These are phyloP conservation scores for Solanum hybrid DNA, from an alignment of 305 asterid species.

Conservation along the genomic window DNA sequence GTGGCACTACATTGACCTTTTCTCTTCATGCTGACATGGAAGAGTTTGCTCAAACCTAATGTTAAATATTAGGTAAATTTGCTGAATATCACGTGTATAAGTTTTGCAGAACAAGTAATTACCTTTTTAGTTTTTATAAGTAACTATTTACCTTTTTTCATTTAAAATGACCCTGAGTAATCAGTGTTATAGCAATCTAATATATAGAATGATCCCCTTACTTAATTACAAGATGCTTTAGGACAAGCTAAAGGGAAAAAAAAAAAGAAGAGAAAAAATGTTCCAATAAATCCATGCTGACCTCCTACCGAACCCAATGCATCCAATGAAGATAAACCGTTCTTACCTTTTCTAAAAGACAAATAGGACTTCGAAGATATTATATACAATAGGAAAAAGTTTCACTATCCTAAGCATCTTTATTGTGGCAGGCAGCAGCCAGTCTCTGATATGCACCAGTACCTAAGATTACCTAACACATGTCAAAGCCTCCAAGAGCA, in stretches of 20 bases:
- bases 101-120: background rate
- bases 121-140: background rate
- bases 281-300: background rate
- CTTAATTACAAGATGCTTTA: background rate
- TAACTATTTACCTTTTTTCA: background rate
- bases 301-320: background rate
- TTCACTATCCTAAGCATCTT: background rate
- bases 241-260: background rate
- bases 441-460: background rate
- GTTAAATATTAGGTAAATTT: background rate
- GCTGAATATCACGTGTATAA: background rate
- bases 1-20: constrained; percentile 1
- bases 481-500: background rate
- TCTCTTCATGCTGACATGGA: background rate
- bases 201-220: background rate
- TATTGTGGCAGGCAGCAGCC: background rate
- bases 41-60: background rate
- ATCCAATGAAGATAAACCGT: background rate
- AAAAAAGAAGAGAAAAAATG: background rate
- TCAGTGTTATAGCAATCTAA: background rate
- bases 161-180: background rate
- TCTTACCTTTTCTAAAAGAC: background rate
- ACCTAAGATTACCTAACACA: background rate
- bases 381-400: background rate
- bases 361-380: background rate